These are phyloP conservation scores for Yarrowia bubula DNA, from an alignment of 805 yeast genomes.

Conservation along the genomic window DNA sequence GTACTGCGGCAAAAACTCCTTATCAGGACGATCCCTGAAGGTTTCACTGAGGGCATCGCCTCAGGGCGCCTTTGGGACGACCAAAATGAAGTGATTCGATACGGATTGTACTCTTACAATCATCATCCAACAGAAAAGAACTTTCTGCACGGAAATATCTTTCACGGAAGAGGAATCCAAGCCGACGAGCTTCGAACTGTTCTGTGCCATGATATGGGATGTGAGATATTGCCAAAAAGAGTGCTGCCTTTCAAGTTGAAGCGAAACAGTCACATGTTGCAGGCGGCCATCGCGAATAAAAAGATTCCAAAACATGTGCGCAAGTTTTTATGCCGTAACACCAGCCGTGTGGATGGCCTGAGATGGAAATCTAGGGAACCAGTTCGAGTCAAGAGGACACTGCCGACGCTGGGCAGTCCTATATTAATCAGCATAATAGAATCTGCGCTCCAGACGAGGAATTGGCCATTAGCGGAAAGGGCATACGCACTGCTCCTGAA, in stretches of 20 bases:
- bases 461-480: not conserved
- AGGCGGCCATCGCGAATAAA: not conserved
- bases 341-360: not conserved
- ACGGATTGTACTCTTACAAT: no score
- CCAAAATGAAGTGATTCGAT: not conserved
- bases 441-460: not conserved
- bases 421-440: no score
- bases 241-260: not conserved
- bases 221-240: not conserved
- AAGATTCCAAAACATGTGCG: not conserved
- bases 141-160: not conserved
- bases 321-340: not conserved
- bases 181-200: not conserved
- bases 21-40: no score
- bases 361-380: not conserved
- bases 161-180: not conserved
- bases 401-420: no score
- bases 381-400: not conserved
- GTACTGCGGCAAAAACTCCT: no score
- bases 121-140: not conserved
- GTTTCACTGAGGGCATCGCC: no score
- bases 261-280: not conserved
- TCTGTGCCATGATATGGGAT: not conserved
- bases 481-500: not conserved
- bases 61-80: not conserved